Conservation (phyloP, 495 filamentous ascomycete species). For the Xylaria nigripes region DNA sequence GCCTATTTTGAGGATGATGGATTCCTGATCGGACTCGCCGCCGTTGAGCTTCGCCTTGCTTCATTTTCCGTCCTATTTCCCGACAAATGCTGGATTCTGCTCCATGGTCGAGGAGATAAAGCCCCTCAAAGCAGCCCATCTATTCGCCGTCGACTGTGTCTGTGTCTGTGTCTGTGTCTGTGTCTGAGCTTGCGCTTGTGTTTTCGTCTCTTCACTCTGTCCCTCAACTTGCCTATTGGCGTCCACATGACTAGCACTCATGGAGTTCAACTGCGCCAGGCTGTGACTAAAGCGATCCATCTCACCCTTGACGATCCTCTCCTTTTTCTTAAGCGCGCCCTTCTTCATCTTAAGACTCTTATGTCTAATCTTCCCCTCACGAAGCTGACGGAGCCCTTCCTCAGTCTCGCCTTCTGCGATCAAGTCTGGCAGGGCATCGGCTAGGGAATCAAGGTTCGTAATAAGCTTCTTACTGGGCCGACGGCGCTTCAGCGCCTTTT, state of each 20-base stretch:
- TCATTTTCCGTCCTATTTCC: slow-evolving; percentile 19
- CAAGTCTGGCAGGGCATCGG: slow-evolving; percentile 63
- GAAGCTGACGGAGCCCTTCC: slow-evolving; percentile 27
- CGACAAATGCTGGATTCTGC: slow-evolving; percentile 55
- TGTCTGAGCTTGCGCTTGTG: neutral
- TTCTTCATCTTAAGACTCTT: slow-evolving; percentile 64
- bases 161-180: slow-evolving; percentile 11
- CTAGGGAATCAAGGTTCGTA: slow-evolving; percentile 66
- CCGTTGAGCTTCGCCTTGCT: neutral
- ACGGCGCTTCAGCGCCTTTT: slow-evolving; percentile 46
- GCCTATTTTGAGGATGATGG: neutral
- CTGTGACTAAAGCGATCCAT: slow-evolving; percentile 74
- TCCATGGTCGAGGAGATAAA: slow-evolving; percentile 70
- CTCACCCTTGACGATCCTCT: slow-evolving; percentile 67
- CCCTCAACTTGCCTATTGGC: neutral
- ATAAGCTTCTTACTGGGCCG: slow-evolving; percentile 68
- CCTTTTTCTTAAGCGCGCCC: slow-evolving; percentile 76
- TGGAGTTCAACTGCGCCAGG: slow-evolving; percentile 57
- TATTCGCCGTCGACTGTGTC: slow-evolving; percentile 38
- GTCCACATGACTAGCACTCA: slow-evolving; percentile 15
- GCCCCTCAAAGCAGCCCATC: slow-evolving; percentile 60
- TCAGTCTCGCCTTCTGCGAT: slow-evolving; percentile 28
- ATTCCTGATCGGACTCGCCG: neutral
- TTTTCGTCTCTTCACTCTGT: too few species aligned
- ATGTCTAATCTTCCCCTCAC: slow-evolving; percentile 49